Evolutionary conservation across 2,329 filamentous ascomycete species (phyloP).

Genomic region (Juglanconis juglandina): DNA sequence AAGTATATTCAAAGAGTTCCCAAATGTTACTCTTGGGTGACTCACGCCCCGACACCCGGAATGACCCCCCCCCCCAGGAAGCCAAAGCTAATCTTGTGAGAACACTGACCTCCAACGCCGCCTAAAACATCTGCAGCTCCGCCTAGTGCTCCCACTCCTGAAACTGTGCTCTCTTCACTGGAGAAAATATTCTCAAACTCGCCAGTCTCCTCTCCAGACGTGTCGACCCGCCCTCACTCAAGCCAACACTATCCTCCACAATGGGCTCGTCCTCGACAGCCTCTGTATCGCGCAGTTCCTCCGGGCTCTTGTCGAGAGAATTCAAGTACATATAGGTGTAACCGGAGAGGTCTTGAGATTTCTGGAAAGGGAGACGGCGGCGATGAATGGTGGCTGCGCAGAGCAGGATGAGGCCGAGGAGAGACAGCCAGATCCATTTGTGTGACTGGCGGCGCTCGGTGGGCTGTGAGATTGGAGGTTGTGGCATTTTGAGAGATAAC

Average conservation of each 20-base stretch:
- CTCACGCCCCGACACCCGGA: too few relatives aligned
- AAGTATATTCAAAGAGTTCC: too few relatives aligned
- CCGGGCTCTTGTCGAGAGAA: background rate
- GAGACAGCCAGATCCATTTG: background rate
- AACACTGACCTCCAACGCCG: too few relatives aligned
- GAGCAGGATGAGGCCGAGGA: constrained; percentile 3
- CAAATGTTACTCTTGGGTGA: too few relatives aligned
- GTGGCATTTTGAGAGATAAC: background rate
- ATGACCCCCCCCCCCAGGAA: too few relatives aligned
- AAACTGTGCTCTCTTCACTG: too few relatives aligned
- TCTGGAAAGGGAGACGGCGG: constrained; percentile 1
- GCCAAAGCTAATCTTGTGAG: too few relatives aligned
- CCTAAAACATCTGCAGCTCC: too few relatives aligned
- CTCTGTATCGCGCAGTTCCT: background rate
- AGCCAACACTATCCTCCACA: background rate
- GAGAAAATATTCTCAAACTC: too few relatives aligned
- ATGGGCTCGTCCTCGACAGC: background rate
- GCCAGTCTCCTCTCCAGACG: too few relatives aligned
- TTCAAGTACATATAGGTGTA: background rate
- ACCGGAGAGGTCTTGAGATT: background rate
- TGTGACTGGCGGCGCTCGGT: background rate
- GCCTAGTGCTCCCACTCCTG: too few relatives aligned
- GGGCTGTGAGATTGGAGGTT: background rate
- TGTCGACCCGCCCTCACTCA: too few relatives aligned
- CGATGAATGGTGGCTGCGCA: constrained; percentile 5